Percentiles rank a stretch among this genome's conserved stretches.
Evolutionary conservation across 2,329 filamentous ascomycete species (phyloP).

Genomic region (Claviceps spartinae): DNA sequence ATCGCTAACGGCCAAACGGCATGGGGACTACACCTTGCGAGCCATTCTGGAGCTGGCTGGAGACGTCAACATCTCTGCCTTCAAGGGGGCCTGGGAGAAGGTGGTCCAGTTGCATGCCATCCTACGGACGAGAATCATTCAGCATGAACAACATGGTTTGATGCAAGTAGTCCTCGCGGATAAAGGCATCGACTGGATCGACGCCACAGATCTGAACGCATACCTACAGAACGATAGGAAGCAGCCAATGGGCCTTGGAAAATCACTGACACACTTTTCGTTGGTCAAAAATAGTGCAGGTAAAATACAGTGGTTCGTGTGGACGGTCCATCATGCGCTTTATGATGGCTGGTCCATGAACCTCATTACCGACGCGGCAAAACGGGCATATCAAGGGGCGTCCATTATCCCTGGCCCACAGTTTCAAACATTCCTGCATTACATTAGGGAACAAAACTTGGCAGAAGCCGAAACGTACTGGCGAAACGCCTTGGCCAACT

Average conservation of each 20-base stretch:
- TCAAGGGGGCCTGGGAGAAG: conserved; percentile 9
- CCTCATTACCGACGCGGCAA: conserved; percentile 24
- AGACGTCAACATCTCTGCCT: conserved; percentile 1
- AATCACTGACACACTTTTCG: conserved; percentile 26
- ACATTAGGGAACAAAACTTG: conserved; percentile 24
- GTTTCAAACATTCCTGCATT: conserved; percentile 31
- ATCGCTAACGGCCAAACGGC: conserved; percentile 17
- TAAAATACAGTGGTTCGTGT: conserved; percentile 25
- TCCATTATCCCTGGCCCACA: neutral
- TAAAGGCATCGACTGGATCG: conserved; percentile 17
- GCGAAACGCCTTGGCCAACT: conserved; percentile 26
- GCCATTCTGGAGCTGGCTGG: conserved; percentile 6
- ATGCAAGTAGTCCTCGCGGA: conserved; percentile 28
- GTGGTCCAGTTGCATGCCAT: conserved; percentile 13
- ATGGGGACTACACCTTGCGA: conserved; percentile 21
- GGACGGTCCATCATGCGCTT: conserved; percentile 32
- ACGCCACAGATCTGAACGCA: conserved; percentile 14
- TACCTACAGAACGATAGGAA: conserved; percentile 24
- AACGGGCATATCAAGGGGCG: conserved; percentile 6
- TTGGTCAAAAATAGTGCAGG: conserved; percentile 18
- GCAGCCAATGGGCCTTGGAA: conserved; percentile 24
- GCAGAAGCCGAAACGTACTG: conserved; percentile 27
- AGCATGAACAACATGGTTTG: conserved; percentile 24
- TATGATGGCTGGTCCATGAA: conserved; percentile 36
- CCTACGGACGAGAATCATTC: conserved; percentile 32